Evolutionary conservation across 441 rosid species (phyloP).

Genomic region (Rhodomyrtus psidioides): DNA sequence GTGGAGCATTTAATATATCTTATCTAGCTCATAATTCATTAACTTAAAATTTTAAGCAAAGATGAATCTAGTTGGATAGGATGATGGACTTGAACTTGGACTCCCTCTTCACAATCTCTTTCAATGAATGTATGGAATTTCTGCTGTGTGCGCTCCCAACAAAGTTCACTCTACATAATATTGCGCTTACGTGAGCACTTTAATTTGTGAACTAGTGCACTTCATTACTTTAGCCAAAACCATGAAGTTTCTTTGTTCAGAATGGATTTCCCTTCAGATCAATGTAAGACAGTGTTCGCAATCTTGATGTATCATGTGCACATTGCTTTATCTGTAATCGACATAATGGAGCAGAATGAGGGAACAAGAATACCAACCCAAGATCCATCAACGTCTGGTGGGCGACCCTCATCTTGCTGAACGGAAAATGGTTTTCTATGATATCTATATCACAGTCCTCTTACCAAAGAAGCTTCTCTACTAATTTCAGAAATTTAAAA

Average conservation of each 20-base stretch:
- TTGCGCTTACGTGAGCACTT: background rate
- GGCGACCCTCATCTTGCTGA: no score
- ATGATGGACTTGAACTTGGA: no score
- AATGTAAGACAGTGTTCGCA: background rate
- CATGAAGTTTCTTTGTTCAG: background rate
- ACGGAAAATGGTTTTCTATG: background rate
- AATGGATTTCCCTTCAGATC: background rate
- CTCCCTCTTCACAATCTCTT: no score
- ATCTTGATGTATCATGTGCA: background rate
- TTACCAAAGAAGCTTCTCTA: background rate
- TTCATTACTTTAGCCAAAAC: background rate
- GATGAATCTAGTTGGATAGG: no score
- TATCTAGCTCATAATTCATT: no score
- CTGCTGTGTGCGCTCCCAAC: background rate
- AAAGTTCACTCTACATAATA: background rate
- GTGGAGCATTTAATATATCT: no score
- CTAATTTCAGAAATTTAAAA: background rate
- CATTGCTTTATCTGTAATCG: background rate
- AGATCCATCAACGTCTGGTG: background rate
- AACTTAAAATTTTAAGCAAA: no score
- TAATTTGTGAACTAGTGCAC: background rate
- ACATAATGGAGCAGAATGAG: background rate
- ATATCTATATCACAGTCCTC: background rate
- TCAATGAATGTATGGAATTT: no score
- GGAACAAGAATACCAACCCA: background rate